Percentiles rank a stretch among this genome's conserved stretches.
phyloP scores from a whole-genome alignment of 495 filamentous ascomycete species.

The Penicillium alfredii region DNA sequence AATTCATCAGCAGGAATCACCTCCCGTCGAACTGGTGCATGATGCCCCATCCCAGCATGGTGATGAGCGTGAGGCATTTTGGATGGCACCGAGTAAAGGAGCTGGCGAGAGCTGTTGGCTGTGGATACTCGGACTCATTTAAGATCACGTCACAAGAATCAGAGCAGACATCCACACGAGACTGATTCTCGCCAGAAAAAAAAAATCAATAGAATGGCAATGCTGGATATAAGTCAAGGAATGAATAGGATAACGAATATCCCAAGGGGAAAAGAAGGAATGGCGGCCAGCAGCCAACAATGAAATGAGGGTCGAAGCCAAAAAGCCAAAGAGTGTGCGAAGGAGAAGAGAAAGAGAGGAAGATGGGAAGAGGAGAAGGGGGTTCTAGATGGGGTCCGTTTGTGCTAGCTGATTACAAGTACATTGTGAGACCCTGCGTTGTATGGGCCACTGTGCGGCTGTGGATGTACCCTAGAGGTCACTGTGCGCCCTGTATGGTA shows the following conservation, averaged over 20 bases:
- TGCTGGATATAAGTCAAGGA: conserved; percentile 16
- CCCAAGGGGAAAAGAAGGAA: conserved; percentile 30
- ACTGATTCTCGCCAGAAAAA: too few species aligned
- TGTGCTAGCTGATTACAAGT: too few species aligned
- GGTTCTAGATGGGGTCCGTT: conserved; percentile 3
- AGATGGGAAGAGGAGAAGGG: conserved; percentile 23
- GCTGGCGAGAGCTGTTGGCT: conserved; percentile 8
- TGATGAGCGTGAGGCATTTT: conserved; percentile 31
- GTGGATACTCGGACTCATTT: conserved; percentile 13
- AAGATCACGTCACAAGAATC: conserved; percentile 4
- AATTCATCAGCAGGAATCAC: conserved; percentile 24
- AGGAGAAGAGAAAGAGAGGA: conserved; percentile 12
- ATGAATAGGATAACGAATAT: conserved; percentile 24
- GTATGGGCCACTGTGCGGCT: too few species aligned
- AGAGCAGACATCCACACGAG: too few species aligned
- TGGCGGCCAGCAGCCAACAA: conserved; percentile 28
- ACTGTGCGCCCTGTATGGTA: too few species aligned
- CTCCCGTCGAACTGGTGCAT: conserved; percentile 24
- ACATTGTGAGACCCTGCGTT: too few species aligned
- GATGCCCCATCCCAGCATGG: conserved; percentile 26
- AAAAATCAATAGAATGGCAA: neutral
- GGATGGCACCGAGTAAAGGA: conserved; percentile 6
- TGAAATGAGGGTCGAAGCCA: conserved; percentile 16
- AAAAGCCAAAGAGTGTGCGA: conserved; percentile 8
- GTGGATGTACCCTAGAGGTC: too few species aligned